These are phyloP conservation scores for Teunomyces funiuensis DNA, from an alignment of 805 yeast genomes.

Conservation along the genomic window DNA sequence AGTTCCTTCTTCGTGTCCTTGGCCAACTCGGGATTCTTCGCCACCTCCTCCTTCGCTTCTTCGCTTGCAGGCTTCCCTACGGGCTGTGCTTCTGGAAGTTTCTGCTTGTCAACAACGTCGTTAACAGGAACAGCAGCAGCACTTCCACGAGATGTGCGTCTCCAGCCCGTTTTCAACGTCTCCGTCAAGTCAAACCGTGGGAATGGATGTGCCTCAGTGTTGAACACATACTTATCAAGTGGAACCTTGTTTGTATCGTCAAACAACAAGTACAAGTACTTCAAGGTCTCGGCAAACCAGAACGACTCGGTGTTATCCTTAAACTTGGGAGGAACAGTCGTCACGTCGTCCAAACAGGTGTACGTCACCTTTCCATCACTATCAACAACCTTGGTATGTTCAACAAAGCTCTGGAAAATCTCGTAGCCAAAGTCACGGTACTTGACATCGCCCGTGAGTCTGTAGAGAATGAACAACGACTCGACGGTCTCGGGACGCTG, in stretches of 20 bases:
- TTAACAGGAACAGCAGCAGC: conserved; percentile 1
- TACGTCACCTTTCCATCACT: conserved; percentile 49
- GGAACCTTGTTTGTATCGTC: conserved; percentile 66
- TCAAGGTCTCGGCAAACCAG: conserved; percentile 93
- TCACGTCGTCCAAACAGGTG: conserved; percentile 67
- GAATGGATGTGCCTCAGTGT: conserved; percentile 92
- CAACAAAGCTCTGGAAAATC: conserved; percentile 68
- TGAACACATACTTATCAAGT: conserved; percentile 69
- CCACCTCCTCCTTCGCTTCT: conserved; percentile 33
- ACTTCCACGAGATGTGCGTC: conserved; percentile 22
- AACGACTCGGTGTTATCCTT: conserved; percentile 84
- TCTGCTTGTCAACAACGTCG: conserved; percentile 27
- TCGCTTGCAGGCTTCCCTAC: conserved; percentile 38
- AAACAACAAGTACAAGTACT: conserved; percentile 77
- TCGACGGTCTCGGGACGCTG: conserved; percentile 96
- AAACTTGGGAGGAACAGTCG: conserved; percentile 48
- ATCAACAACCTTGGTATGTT: conserved; percentile 51
- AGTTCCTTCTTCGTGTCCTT: conserved; percentile 27
- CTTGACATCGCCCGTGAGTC: conserved; percentile 75
- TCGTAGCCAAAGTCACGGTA: conserved; percentile 90
- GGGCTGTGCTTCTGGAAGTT: conserved; percentile 42
- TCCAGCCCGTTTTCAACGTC: conserved; percentile 63
- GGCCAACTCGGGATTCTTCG: conserved; percentile 33
- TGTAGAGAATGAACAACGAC: conserved; percentile 74
- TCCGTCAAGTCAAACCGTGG: conserved; percentile 63